Evolutionary conservation across 768 basidiomycete species (phyloP), one percentile per base, ranked within the genome.

Genomic region (Mycena galericulata): DNA sequence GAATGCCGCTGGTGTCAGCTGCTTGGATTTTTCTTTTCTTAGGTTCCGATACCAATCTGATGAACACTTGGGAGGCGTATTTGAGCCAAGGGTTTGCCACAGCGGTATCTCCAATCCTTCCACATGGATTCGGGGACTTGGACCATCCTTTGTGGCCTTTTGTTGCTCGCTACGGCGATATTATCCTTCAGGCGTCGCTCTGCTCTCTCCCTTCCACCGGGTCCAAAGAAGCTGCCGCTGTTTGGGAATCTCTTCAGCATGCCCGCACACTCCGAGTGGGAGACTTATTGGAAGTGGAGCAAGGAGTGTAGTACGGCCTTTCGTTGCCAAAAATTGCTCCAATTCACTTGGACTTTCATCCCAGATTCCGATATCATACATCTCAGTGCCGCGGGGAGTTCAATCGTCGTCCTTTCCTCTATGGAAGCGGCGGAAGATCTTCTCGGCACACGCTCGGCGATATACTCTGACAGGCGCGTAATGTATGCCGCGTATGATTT

Each of bases 171-270:
- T 30, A 20, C 34, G 4, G 32, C 29, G 9, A 11, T n/a, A 2
- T 7, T 51, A 4, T 51, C 32, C 50, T 34, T 51, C 27, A 32
- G 20, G 27, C 30, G 26, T 26, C 24, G 3, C 18, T 11, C 2
- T 18, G 18, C 47, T 15, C 30, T 36, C 2, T 38, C 60, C 15
- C 49, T 62, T 30, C 79, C 79, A 56, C 78, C 79, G 24, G 78
- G 79, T 2, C 78, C 78, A 10, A 75, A 68, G 34, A 74, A 72
- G 34, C 69, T 73, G 4, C 75, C 76, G 22, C 26, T 79, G 4
- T 30, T 80, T 3, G 77, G 77, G 10, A 78, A 79, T 55, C 26
- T 77, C 34, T 62, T 78, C 14, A 70, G 75, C 26, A 30, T 80
- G 12, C 60, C 60, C 3, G 59, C 41, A 1, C 49, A 51, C 2